Percentiles rank a stretch among this genome's conserved stretches.
Conservation (phyloP, 1,139 yeast genomes). For the Sporopachydermia cereana region DNA sequence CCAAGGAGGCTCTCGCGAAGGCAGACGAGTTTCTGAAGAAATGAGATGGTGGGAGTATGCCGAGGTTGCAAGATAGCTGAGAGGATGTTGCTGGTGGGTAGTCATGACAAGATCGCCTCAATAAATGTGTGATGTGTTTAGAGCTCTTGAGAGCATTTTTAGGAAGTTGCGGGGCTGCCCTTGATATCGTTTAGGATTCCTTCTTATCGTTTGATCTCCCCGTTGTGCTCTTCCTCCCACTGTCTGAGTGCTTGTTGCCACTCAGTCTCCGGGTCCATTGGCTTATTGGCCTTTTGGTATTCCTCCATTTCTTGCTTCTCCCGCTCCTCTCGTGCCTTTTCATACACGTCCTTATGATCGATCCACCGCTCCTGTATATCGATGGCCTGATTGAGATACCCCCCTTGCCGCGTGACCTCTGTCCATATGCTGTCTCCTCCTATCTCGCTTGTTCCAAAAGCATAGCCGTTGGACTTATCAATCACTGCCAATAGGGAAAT, state of each 20-base stretch:
- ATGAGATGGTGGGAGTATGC: no score
- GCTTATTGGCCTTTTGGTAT: constrained; percentile 25
- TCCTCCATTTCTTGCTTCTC: constrained; percentile 31
- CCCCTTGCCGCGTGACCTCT: constrained; percentile 79
- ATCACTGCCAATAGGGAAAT: constrained; percentile 61
- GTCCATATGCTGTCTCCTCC: constrained; percentile 97
- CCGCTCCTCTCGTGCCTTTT: constrained; percentile 37
- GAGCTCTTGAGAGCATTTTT: no score
- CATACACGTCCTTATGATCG: constrained; percentile 69
- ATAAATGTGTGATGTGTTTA: no score
- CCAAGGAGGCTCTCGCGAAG: background rate
- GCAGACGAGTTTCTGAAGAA: background rate
- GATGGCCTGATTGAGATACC: constrained; percentile 35
- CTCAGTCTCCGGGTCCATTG: constrained; percentile 49
- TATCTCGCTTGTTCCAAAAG: constrained; percentile 82
- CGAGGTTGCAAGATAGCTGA: no score
- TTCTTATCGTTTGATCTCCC: constrained; percentile 14
- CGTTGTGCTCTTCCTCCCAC: constrained; percentile 36
- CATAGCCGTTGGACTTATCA: constrained; percentile 89
- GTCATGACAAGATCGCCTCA: no score
- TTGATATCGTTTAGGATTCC: no score
- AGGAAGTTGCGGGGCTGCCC: no score
- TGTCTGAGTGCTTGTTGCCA: constrained; percentile 58
- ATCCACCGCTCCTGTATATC: constrained; percentile 96
- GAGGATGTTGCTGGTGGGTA: no score